Percentiles rank a stretch among this genome's conserved stretches.
Evolutionary conservation across 257 asterid species (phyloP).

Genomic region (Solanum lycopersicoides): DNA sequence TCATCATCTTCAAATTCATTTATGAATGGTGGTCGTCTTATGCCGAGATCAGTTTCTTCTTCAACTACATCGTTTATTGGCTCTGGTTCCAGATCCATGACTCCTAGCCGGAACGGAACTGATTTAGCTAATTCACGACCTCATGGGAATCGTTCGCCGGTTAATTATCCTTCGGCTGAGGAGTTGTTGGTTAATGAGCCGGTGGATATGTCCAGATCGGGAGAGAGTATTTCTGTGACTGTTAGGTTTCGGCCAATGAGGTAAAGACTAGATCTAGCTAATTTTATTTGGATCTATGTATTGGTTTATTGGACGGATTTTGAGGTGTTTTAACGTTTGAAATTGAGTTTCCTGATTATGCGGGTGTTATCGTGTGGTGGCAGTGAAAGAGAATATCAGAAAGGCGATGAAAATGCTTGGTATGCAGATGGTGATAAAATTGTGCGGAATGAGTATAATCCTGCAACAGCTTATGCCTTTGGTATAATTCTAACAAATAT

Average conservation of each 20-base stretch:
- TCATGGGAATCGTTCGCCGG: slow-evolving; percentile 37
- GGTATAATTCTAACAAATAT: slow-evolving; percentile 31
- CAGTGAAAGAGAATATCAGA: slow-evolving; percentile 92
- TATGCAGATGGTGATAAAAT: slow-evolving; percentile 70
- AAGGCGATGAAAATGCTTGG: slow-evolving; percentile 96
- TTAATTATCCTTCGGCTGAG: slow-evolving; percentile 51
- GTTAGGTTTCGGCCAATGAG: slow-evolving; percentile 56
- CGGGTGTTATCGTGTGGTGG: slow-evolving; percentile 11
- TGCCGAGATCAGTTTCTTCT: slow-evolving; percentile 60
- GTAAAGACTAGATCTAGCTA: neutral
- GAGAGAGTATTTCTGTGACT: slow-evolving; percentile 89
- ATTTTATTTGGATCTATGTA: neutral
- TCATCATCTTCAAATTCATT: slow-evolving; percentile 78
- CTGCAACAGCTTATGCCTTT: slow-evolving; percentile 78
- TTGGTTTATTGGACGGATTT: neutral
- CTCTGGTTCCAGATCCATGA: slow-evolving; percentile 71
- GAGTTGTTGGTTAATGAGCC: slow-evolving; percentile 59
- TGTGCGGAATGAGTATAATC: slow-evolving; percentile 86
- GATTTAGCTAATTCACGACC: slow-evolving; percentile 26
- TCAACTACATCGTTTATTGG: slow-evolving; percentile 55
- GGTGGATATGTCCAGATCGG: slow-evolving; percentile 62
- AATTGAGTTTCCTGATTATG: slow-evolving; percentile 9
- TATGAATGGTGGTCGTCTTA: slow-evolving; percentile 51
- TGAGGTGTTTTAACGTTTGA: slow-evolving; percentile 14
- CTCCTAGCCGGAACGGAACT: slow-evolving; percentile 31